These are phyloP conservation scores for Pachysolen tannophilus DNA, from an alignment of 805 yeast species.

Conservation along the genomic window DNA sequence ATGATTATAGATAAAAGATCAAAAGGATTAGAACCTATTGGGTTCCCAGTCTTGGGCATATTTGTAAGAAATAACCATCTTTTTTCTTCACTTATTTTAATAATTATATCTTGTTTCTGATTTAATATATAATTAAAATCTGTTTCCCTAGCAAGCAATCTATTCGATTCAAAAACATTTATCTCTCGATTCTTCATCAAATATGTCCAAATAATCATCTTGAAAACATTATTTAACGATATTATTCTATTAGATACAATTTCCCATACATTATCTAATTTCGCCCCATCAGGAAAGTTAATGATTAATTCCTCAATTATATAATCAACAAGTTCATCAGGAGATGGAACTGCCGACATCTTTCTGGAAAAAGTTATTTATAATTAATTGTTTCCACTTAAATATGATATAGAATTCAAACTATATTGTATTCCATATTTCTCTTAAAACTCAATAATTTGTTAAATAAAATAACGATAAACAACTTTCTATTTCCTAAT, in stretches of 20 bases:
- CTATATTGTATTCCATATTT: no score
- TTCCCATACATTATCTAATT: conserved; percentile 25
- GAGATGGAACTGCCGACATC: no score
- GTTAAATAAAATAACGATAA: no score
- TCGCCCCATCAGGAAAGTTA: conserved; percentile 24
- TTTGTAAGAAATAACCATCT: conserved; percentile 56
- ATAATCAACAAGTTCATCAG: conserved; percentile 26
- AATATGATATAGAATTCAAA: no score
- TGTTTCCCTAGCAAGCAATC: conserved; percentile 4
- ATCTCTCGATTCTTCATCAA: conserved; percentile 20
- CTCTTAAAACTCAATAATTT: no score
- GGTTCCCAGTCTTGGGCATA: conserved; percentile 38
- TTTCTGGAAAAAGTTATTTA: no score
- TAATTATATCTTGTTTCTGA: conserved; percentile 10
- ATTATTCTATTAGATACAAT: conserved; percentile 10
- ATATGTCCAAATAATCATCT: conserved; percentile 30
- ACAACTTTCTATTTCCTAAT: no score
- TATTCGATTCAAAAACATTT: conserved; percentile 9
- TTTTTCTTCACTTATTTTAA: conserved; percentile 42
- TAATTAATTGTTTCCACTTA: no score
- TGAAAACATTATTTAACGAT: conserved; percentile 22
- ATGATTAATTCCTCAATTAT: conserved; percentile 27
- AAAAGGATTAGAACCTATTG: conserved; percentile 48
- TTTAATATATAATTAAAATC: conserved; percentile 4
- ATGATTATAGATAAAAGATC: conserved; percentile 55